These are phyloP conservation scores for Sporopachydermia lactativora DNA, from an alignment of 805 yeast genomes.

Conservation along the genomic window DNA sequence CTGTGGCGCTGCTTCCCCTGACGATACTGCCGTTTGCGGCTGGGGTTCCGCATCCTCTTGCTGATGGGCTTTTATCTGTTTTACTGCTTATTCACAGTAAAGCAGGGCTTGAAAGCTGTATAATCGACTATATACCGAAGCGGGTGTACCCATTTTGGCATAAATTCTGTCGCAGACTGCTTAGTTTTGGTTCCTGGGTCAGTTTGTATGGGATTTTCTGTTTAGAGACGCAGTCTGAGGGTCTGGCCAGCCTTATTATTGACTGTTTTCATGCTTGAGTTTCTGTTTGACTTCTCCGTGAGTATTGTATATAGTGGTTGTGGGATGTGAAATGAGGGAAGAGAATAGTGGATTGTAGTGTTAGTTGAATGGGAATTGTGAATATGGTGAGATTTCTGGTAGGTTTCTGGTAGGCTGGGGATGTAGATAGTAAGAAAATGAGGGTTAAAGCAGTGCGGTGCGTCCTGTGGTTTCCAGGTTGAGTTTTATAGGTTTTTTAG, in stretches of 20 bases:
- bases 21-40: constrained; percentile 45
- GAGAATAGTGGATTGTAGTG: too few species aligned
- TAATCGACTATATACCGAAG: constrained; percentile 62
- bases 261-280: too few species aligned
- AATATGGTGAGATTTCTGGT: too few species aligned
- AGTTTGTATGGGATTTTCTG: constrained; percentile 60
- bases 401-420: too few species aligned
- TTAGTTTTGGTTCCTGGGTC: constrained; percentile 49
- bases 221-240: constrained; percentile 53
- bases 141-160: constrained; percentile 61
- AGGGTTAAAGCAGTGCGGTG: too few species aligned
- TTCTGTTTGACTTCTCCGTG: too few species aligned
- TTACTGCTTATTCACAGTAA: constrained; percentile 48
- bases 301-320: too few species aligned
- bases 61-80: constrained; percentile 44
- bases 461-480: too few species aligned
- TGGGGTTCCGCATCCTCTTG: constrained; percentile 29
- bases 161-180: constrained; percentile 40
- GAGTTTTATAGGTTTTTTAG: too few species aligned
- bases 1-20: constrained; percentile 50
- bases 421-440: too few species aligned
- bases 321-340: too few species aligned
- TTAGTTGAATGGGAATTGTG: too few species aligned
- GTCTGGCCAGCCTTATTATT: constrained; percentile 35
- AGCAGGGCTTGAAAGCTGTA: constrained; percentile 66